Percentiles rank a stretch among this genome's conserved stretches.
Conservation (phyloP, 345 rosid species). For the Passiflora organensis region DNA sequence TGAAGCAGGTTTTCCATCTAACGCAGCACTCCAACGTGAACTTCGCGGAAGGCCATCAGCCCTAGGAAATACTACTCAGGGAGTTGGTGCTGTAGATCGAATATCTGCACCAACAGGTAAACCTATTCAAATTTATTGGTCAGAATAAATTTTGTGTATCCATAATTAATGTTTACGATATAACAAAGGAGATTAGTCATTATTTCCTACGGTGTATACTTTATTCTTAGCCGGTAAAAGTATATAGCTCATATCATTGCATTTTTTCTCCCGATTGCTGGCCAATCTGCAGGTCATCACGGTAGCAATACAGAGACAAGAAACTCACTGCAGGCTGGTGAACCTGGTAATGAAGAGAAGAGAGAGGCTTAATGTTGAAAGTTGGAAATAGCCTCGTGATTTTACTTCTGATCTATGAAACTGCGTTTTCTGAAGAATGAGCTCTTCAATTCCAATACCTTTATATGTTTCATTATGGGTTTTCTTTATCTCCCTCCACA, state of each 20-base stretch:
- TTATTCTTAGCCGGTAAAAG: no score
- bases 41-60: conserved; percentile 33
- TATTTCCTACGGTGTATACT: no score
- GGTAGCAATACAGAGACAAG: conserved; percentile 28
- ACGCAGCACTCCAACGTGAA: conserved; percentile 33
- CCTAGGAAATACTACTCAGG: conserved; percentile 22
- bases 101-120: conserved; percentile 48
- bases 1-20: conserved; percentile 25
- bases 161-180: no score
- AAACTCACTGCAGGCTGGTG: conserved; percentile 38
- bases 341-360: conserved; percentile 42
- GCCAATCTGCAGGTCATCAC: conserved; percentile 33
- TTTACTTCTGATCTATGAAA: no score
- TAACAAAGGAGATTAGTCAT: no score
- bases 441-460: neutral
- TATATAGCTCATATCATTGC: neutral
- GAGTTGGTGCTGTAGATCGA: conserved; percentile 34
- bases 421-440: conserved; percentile 3
- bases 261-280: neutral
- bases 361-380: conserved; percentile 26
- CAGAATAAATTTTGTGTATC: neutral
- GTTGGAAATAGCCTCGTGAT: no score
- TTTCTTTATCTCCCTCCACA: neutral
- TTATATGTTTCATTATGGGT: conserved; percentile 8
- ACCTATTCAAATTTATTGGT: no score